phyloP scores from a whole-genome alignment of 805 yeast species.

The Candida lessepsii region DNA sequence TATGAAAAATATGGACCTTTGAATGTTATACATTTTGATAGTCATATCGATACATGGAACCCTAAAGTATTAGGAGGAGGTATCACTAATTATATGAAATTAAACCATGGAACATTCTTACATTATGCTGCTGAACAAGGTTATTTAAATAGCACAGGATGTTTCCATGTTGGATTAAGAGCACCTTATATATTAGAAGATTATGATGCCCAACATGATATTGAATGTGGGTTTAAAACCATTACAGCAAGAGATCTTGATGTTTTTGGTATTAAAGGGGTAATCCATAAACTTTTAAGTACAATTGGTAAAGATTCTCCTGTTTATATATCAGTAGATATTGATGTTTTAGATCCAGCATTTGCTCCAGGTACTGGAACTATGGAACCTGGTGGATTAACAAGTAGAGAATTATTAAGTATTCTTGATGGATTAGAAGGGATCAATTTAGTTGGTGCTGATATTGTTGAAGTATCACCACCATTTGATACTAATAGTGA shows the following conservation, averaged over 20 bases:
- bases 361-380: conserved; percentile 31
- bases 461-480: conserved; percentile 31
- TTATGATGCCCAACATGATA: conserved; percentile 44
- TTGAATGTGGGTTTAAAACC: conserved; percentile 47
- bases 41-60: conserved; percentile 71
- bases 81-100: conserved; percentile 52
- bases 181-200: conserved; percentile 54
- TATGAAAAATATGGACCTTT: conserved; percentile 47
- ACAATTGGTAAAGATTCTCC: conserved; percentile 36
- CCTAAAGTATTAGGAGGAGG: conserved; percentile 66
- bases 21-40: conserved; percentile 62
- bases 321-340: conserved; percentile 26
- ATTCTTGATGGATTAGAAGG: conserved; percentile 28
- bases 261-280: conserved; percentile 33
- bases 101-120: conserved; percentile 69
- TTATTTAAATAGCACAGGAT: conserved; percentile 45
- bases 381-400: conserved; percentile 28
- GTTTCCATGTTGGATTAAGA: conserved; percentile 62
- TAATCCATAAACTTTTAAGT: conserved; percentile 33
- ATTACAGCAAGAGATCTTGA: conserved; percentile 51
- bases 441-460: conserved; percentile 27
- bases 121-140: conserved; percentile 73
- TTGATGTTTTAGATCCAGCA: conserved; percentile 28
- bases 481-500: conserved; percentile 27
- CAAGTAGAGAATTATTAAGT: conserved; percentile 24